Evolutionary conservation across 179 eudicot species (phyloP).

Genomic region (Drosera spatulata): DNA sequence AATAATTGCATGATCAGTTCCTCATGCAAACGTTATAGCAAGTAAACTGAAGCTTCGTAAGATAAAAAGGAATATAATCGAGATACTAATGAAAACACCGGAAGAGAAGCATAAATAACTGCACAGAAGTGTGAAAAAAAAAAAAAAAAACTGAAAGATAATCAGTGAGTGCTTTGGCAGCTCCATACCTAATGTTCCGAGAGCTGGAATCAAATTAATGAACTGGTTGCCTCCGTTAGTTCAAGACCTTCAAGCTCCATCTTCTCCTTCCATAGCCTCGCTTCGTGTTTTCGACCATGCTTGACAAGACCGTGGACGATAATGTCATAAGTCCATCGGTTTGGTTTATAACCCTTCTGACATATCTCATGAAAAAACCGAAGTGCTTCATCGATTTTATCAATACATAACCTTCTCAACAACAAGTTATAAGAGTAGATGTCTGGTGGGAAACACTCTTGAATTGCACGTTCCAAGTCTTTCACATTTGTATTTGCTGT

Average conservation of each 20-base stretch:
- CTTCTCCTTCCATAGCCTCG: constrained; percentile 39
- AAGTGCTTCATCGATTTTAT: constrained; percentile 42
- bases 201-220: no score
- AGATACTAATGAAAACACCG: no score
- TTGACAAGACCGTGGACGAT: constrained; percentile 42
- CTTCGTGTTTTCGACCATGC: constrained; percentile 50
- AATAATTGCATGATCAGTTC: no score
- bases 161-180: no score
- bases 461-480: constrained; percentile 42
- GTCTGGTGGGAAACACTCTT: constrained; percentile 49
- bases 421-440: constrained; percentile 55
- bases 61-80: no score
- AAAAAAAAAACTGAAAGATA: no score
- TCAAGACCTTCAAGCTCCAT: constrained; percentile 19
- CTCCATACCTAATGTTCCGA: no score
- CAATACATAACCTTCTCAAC: constrained; percentile 38
- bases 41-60: no score
- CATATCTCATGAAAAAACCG: constrained; percentile 29
- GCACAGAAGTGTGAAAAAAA: no score
- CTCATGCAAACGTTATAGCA: no score
- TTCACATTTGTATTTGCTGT: constrained; percentile 13
- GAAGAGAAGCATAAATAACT: no score
- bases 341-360: constrained; percentile 61
- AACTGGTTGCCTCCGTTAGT: no score
- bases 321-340: constrained; percentile 59